Evolutionary conservation across 148 eudicot genomes (phyloP).

Genomic region (Chenopodium album): DNA sequence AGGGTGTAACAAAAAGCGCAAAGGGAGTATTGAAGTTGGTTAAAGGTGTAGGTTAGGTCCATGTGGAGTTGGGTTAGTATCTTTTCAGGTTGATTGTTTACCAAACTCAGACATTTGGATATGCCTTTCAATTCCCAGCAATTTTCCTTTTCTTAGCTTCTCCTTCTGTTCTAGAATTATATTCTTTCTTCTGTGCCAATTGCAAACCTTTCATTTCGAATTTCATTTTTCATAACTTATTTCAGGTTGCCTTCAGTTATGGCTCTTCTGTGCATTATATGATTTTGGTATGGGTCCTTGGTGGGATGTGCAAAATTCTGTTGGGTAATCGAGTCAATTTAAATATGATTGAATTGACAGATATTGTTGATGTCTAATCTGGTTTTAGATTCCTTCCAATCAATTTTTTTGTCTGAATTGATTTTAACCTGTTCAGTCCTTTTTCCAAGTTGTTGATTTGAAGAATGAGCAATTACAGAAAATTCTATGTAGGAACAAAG

Average conservation of each 20-base stretch:
- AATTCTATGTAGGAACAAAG: neutral
- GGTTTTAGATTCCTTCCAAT: neutral
- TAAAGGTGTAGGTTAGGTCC: neutral
- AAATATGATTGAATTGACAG: neutral
- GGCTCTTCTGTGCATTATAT: neutral
- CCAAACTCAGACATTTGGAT: neutral
- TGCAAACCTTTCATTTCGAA: neutral
- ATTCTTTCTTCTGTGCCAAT: neutral
- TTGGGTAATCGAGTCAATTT: neutral
- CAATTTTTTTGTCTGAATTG: neutral
- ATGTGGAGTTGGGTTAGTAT: neutral
- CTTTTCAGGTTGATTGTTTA: neutral
- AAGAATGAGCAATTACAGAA: neutral
- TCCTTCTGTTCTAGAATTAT: neutral
- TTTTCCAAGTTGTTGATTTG: neutral
- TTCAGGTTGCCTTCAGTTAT: neutral
- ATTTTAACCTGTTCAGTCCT: neutral
- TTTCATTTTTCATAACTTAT: no score
- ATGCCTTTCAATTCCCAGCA: neutral
- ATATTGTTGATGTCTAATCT: neutral
- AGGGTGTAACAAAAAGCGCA: no score
- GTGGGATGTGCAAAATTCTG: neutral
- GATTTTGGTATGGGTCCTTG: neutral
- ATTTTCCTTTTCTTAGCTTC: neutral
- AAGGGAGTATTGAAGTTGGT: neutral